Conservation (phyloP, 75 land plant species). For the Sequoia sempervirens region DNA sequence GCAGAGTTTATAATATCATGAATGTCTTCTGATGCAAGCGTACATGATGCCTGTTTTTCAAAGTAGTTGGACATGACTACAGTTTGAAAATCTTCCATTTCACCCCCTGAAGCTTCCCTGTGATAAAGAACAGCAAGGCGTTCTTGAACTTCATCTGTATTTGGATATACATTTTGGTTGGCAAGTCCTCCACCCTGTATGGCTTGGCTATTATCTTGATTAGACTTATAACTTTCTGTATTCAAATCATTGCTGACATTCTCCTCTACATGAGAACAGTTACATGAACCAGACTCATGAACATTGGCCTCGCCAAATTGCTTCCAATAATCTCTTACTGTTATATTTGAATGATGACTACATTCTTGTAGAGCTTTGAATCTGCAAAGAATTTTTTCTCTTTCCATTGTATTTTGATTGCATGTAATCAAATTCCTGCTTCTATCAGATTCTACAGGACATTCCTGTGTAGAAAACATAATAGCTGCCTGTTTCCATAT, state of each 20-base stretch:
- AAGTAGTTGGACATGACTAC: neutral
- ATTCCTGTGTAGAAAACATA: neutral
- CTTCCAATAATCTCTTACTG: neutral
- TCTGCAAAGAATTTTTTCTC: neutral
- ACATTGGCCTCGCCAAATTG: neutral
- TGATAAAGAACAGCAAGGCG: neutral
- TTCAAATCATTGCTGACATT: neutral
- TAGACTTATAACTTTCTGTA: neutral
- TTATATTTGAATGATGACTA: neutral
- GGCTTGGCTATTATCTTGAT: neutral
- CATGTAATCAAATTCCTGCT: neutral
- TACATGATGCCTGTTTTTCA: neutral
- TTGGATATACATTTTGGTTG: neutral
- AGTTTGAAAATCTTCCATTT: neutral
- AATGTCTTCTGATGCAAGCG: neutral
- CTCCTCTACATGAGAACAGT: neutral
- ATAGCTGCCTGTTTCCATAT: neutral
- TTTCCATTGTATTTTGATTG: neutral
- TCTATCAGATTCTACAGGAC: neutral
- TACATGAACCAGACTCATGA: neutral
- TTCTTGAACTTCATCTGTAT: neutral
- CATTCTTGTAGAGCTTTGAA: neutral
- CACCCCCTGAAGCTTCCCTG: neutral
- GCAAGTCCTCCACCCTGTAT: neutral
- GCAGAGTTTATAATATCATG: neutral